Percentiles rank a stretch among this genome's conserved stretches.
Conservation (phyloP, 1,284 basidiomycete species). For the Cutaneotrichosporon dermatis region DNA sequence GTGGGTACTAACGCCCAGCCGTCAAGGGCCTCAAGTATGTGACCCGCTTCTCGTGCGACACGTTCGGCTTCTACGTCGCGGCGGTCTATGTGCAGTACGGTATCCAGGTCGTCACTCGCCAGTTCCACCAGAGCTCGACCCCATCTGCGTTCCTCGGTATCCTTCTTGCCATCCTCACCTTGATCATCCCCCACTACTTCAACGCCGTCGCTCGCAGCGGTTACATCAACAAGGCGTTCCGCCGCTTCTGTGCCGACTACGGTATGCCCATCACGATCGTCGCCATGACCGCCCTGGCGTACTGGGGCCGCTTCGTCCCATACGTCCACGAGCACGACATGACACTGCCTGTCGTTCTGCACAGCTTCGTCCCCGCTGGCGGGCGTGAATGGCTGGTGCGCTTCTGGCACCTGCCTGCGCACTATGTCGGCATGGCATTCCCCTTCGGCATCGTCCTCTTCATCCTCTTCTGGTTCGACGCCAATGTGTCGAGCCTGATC, state of each 20-base stretch:
- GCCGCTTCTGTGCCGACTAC: conserved; percentile 75
- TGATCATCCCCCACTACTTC: conserved; percentile 68
- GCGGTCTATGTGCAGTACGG: conserved; percentile 75
- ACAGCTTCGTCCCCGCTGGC: conserved; percentile 68
- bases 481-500: conserved; percentile 64
- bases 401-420: conserved; percentile 85
- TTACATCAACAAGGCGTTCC: conserved; percentile 66
- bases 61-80: conserved; percentile 79
- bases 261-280: conserved; percentile 82
- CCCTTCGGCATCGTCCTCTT: conserved; percentile 53
- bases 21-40: conserved; percentile 80
- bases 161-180: conserved; percentile 66
- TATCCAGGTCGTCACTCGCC: conserved; percentile 72
- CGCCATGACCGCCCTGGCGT: conserved; percentile 67
- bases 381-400: conserved; percentile 77
- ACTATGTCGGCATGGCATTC: conserved; percentile 75
- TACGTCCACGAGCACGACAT: conserved; percentile 55
- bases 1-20: conserved; percentile 51
- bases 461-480: conserved; percentile 53
- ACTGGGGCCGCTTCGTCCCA: conserved; percentile 72
- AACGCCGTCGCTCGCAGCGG: conserved; percentile 60
- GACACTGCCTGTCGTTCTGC: conserved; percentile 62
- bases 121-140: conserved; percentile 55
- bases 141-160: conserved; percentile 66
- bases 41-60: conserved; percentile 85